Conservation (phyloP, 2,329 filamentous ascomycete species). For the Phialophora chinensis region DNA sequence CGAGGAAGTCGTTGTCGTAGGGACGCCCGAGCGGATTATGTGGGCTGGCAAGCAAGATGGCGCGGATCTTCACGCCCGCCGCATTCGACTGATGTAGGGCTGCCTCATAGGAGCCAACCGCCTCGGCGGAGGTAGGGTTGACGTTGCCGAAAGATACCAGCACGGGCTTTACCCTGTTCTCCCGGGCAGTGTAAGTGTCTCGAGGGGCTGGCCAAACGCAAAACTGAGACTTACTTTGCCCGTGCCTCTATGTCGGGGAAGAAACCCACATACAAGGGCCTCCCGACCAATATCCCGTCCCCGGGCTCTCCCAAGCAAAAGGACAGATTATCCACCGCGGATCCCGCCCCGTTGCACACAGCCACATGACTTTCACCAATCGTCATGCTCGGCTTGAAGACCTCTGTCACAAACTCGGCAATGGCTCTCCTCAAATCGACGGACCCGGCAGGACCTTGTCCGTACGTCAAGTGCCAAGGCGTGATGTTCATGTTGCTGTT, state of each 20-base stretch:
- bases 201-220: neutral
- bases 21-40: conserved; percentile 60
- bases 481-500: conserved; percentile 31
- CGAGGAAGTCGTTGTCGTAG: conserved; percentile 50
- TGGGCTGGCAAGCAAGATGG: conserved; percentile 55
- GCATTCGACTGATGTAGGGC: conserved; percentile 47
- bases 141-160: conserved; percentile 32
- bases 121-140: conserved; percentile 49
- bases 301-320: conserved; percentile 52
- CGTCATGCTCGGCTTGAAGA: conserved; percentile 42
- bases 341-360: conserved; percentile 41
- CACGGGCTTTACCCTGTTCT: conserved; percentile 31
- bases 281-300: conserved; percentile 55
- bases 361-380: conserved; percentile 42
- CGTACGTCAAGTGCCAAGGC: conserved; percentile 45
- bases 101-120: conserved; percentile 54
- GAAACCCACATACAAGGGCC: conserved; percentile 58
- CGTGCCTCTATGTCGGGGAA: conserved; percentile 56
- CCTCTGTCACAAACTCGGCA: conserved; percentile 42
- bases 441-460: conserved; percentile 45
- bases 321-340: conserved; percentile 50
- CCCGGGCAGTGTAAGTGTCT: conserved; percentile 12
- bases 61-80: conserved; percentile 51
- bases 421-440: conserved; percentile 40
- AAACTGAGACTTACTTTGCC: conserved; percentile 39